Base-by-base conservation (phyloP, 2,329 filamentous ascomycete genomes). In the Penicillium sp. region DNA sequence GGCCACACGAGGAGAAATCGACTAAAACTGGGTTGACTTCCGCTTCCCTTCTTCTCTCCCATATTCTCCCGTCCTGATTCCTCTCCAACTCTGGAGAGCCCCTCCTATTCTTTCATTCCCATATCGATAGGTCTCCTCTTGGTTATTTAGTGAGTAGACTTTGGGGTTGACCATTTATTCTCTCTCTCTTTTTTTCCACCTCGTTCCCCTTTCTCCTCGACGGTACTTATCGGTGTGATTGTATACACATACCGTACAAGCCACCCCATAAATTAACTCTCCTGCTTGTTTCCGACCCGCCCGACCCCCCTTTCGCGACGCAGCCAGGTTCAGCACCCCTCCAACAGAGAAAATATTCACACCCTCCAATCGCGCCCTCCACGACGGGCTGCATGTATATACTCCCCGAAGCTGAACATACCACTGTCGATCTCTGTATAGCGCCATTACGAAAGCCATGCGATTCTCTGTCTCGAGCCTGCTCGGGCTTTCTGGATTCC, bases 401-500 rank as follows among this genome's bases (percentile, higher is more conserved):
- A 58, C 22, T 30, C n/a, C 25, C 8, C 38, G 13, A 22, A 22
- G 1, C 22, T 13, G 30, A 45, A 35, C 38, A 58, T 52, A 38
- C 46, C 37, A 57, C 37, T 35, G 38, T 58, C 30, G 38, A 55
- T 33, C 25, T 55, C 14, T 45, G 26, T 26, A 48, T 26, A 52
- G 33, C 38, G 30, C 25, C 35, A 33, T 19, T 11, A 48, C 49
- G 19, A 46, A 63, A 52, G 30, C 54, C 49, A 73, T 73, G 71
- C 67, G 67, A 59, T 67, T 65, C 33, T 56, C 61, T 5, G 30
- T 57, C 26, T 49, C 53, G 7, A 59, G 59, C 40, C 51, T 68
- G 8, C 42, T 70, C 45, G 60, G 60, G 28, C 63, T 73, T 30
- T 65, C 49, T 53, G 65, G 64, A 40, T 43, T 72, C 25, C 52